phyloP scores from a whole-genome alignment of 2,329 filamentous ascomycete species.

The Fusarium decemcellulare region DNA sequence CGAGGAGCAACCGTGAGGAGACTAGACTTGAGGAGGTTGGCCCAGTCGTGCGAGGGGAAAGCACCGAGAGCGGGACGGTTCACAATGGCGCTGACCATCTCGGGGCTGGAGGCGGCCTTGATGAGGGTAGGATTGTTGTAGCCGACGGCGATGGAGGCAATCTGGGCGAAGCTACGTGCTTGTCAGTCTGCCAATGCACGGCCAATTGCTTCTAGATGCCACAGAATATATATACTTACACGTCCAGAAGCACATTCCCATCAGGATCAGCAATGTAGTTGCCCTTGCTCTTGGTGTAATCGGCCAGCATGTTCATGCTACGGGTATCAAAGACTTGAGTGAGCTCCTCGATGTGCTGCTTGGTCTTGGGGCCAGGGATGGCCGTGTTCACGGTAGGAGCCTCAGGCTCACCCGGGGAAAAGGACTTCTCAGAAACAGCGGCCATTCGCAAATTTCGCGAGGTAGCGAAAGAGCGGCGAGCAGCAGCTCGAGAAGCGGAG shows the following conservation, averaged over 20 bases:
- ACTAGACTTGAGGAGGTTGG: conserved; percentile 82
- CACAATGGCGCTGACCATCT: conserved; percentile 86
- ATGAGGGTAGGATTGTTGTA: conserved; percentile 90
- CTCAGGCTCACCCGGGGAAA: conserved; percentile 65
- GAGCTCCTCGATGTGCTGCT: conserved; percentile 78
- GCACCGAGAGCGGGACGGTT: conserved; percentile 92
- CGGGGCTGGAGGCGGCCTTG: conserved; percentile 78
- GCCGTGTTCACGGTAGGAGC: conserved; percentile 68
- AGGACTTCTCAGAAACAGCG: conserved; percentile 52
- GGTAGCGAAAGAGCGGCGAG: conserved; percentile 44
- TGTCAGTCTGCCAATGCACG: conserved; percentile 9
- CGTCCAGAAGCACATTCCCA: conserved; percentile 80
- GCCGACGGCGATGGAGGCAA: conserved; percentile 91
- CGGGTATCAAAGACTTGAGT: conserved; percentile 87
- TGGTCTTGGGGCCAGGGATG: conserved; percentile 84
- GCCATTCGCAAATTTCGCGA: conserved; percentile 45
- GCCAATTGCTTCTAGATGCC: not conserved
- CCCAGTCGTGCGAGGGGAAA: conserved; percentile 91
- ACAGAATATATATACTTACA: conserved; percentile 61
- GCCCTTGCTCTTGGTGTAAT: conserved; percentile 81
- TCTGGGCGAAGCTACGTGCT: conserved; percentile 82
- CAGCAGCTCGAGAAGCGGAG: conserved; percentile 29
- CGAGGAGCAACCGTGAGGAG: conserved; percentile 87
- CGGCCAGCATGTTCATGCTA: conserved; percentile 85
- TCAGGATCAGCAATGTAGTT: conserved; percentile 86